Evolutionary conservation across 1,284 basidiomycete genomes (phyloP), one percentile per base, ranked within the genome.

Genomic region (Moniliella sp.): DNA sequence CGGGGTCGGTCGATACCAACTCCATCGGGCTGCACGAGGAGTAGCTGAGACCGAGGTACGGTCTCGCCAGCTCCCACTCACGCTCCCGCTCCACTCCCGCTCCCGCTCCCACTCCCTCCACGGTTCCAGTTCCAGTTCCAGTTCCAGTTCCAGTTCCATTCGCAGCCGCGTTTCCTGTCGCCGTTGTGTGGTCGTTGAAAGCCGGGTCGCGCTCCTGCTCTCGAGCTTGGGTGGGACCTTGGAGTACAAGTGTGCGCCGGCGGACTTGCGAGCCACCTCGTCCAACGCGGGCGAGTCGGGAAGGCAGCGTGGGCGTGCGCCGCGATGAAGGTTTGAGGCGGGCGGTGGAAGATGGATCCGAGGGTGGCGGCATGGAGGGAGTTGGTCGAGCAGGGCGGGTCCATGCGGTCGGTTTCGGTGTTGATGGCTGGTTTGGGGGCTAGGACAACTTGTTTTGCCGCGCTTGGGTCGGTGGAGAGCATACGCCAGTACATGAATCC

Each of bases 401-500:
- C 70, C 81, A 97, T 93, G 25, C 83, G 67, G 57, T 99, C 91
- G 4, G 83, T 82, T 59, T 97, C 86, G 1, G 83, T 94, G n/a
- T 82, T 86, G 44, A 97, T 94, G 3, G 82, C 69, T 11, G 91
- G 91, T 51, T 93, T 94, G 43, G 83, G 79, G 5, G 80, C 70
- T 12, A 97, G 68, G n/a, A 97, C 84, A 39, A 97, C 78, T 45
- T 81, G 37, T 26, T 76, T 72, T 2, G 91, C 88, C 1, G 78
- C 76, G 1, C 75, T 67, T 1, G 91, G 84, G 58, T 93, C 84
- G 46, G 84, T 77, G 1, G 88, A 88, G 23, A 97, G 69, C 64
- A 99, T 68, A 29, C 91, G 75, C 88, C 88, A 97, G 65, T 97
- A 99, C 78, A 99, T 94, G 66, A 88, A 97, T 0, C 88, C 91